Evolutionary conservation across 495 filamentous ascomycete species (phyloP).

Genomic region (Penicillium cosmopolitanum): DNA sequence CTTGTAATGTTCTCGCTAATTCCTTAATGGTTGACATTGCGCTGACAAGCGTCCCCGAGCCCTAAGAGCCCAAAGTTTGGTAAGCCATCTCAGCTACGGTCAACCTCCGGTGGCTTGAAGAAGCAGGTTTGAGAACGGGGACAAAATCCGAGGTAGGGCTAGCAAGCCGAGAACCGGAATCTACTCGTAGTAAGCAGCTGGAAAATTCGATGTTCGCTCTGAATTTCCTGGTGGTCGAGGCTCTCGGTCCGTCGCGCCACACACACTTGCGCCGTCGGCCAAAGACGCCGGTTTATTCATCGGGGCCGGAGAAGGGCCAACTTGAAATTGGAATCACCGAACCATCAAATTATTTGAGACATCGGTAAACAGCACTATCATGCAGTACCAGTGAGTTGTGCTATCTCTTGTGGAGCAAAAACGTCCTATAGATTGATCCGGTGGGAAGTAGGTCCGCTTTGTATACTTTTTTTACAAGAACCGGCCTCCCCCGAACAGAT

Average conservation of each 20-base stretch:
- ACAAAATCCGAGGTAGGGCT: background rate
- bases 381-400: background rate
- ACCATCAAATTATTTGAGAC: background rate
- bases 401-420: no score
- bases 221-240: background rate
- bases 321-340: background rate
- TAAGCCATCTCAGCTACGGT: background rate
- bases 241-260: background rate
- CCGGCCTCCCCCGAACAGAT: no score
- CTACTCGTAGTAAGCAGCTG: background rate
- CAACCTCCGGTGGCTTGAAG: background rate
- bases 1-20: no score
- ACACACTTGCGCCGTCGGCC: background rate
- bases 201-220: background rate
- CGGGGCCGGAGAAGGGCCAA: background rate
- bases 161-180: background rate
- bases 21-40: no score
- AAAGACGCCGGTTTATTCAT: background rate
- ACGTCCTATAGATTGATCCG: no score
- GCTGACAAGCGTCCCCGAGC: no score
- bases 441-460: no score
- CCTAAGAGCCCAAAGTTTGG: no score
- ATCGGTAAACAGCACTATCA: no score
- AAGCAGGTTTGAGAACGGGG: background rate
- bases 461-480: no score